Evolutionary conservation across 2,329 filamentous ascomycete species (phyloP).

Genomic region (Fusarium phyllophilum): DNA sequence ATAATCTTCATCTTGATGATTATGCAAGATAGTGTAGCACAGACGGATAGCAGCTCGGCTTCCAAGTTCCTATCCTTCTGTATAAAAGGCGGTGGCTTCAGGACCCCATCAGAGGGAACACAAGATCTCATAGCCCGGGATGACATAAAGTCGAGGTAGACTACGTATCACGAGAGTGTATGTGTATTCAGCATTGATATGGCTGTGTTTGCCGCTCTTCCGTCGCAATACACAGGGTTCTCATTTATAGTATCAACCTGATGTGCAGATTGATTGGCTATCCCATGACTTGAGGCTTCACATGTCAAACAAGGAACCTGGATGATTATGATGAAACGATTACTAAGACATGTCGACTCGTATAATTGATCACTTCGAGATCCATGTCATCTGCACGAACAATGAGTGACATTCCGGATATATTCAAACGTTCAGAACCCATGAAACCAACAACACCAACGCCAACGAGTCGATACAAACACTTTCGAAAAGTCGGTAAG

Average conservation of each 20-base stretch:
- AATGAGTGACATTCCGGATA: not conserved
- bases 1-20: not conserved
- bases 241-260: not conserved
- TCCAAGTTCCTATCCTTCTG: not conserved
- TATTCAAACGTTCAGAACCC: not conserved
- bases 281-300: not conserved
- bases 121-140: not conserved
- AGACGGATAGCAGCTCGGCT: constrained; percentile 2
- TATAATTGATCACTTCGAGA: not conserved
- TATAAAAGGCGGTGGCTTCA: not conserved
- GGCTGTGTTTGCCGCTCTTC: not conserved
- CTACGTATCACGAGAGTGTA: not conserved
- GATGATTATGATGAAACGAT: not conserved
- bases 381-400: not conserved
- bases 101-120: not conserved
- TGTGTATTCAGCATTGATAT: not conserved
- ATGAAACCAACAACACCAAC: not conserved
- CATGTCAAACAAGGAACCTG: not conserved
- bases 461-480: not conserved
- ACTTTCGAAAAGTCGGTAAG: not conserved
- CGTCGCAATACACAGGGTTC: not conserved
- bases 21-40: not conserved
- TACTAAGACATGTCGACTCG: not conserved
- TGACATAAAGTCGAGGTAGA: not conserved
- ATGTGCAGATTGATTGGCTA: not conserved